These are phyloP conservation scores for Delitschia confertaspora DNA, from an alignment of 495 filamentous ascomycete genomes.

Conservation along the genomic window DNA sequence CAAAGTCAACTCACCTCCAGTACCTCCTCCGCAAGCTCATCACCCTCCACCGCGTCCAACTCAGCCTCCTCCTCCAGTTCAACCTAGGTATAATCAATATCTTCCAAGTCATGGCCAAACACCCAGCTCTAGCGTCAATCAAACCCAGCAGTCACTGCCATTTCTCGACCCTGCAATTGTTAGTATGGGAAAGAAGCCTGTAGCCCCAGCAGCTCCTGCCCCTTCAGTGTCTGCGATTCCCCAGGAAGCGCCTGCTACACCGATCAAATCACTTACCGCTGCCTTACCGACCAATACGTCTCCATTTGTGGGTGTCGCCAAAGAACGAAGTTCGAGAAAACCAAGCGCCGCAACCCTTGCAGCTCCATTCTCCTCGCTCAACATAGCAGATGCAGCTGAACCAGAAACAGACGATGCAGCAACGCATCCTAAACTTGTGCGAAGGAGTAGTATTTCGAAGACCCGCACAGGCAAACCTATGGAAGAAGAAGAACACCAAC, in stretches of 20 bases:
- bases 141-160: constrained; percentile 13
- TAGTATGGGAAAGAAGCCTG: constrained; percentile 31
- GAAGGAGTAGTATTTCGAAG: constrained; percentile 24
- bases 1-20: constrained; percentile 34
- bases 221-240: constrained; percentile 15
- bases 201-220: constrained; percentile 2
- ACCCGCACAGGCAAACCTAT: constrained; percentile 28
- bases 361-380: constrained; percentile 26
- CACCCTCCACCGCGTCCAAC: constrained; percentile 23
- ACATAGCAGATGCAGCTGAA: constrained; percentile 25
- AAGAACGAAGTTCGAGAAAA: constrained; percentile 15
- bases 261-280: constrained; percentile 27
- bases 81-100: constrained; percentile 15
- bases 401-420: constrained; percentile 19
- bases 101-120: constrained; percentile 5
- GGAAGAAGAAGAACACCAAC: constrained; percentile 16
- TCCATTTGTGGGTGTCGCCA: constrained; percentile 28
- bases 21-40: constrained; percentile 26
- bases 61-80: too few species aligned
- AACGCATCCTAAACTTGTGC: constrained; percentile 1
- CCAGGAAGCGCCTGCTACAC: constrained; percentile 30
- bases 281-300: constrained; percentile 30
- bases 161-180: constrained; percentile 38
- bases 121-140: constrained; percentile 4
- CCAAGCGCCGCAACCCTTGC: constrained; percentile 27